Conservation (phyloP, 75 land plant species). For the Cunninghamia lanceolata region DNA sequence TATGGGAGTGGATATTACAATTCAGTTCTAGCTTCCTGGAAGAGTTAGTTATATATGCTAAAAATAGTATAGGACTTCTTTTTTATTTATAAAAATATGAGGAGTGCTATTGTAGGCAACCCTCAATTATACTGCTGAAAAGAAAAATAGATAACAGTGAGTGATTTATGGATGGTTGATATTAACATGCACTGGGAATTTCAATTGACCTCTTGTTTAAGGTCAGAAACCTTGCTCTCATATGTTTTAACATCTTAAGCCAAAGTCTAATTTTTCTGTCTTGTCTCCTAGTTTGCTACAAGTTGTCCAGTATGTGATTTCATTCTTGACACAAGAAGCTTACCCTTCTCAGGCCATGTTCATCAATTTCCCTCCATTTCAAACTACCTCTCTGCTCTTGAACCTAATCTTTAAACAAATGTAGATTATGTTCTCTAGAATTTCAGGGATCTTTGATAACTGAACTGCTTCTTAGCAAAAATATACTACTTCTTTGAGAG, state of each 20-base stretch:
- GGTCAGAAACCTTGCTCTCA: no score
- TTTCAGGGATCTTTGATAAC: neutral
- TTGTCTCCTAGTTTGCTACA: no score
- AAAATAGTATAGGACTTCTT: neutral
- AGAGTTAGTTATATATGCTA: neutral
- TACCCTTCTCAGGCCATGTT: no score
- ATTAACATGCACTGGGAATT: neutral
- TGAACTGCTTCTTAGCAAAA: neutral
- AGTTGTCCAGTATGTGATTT: no score
- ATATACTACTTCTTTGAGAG: neutral
- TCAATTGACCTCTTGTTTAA: neutral
- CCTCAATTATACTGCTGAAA: neutral
- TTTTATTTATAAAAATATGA: no score
- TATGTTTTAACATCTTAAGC: no score
- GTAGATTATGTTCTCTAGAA: no score
- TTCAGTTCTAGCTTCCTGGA: neutral
- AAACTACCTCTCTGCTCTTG: no score
- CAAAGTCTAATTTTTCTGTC: no score
- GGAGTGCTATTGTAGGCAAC: neutral
- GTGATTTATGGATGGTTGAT: neutral
- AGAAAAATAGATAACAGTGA: neutral
- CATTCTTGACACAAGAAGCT: no score
- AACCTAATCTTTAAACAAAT: no score
- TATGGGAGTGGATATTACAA: neutral
- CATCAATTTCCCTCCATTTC: no score